Evolutionary conservation across 768 basidiomycete species (phyloP).

Genomic region (Lactarius pseudohatsudake): DNA sequence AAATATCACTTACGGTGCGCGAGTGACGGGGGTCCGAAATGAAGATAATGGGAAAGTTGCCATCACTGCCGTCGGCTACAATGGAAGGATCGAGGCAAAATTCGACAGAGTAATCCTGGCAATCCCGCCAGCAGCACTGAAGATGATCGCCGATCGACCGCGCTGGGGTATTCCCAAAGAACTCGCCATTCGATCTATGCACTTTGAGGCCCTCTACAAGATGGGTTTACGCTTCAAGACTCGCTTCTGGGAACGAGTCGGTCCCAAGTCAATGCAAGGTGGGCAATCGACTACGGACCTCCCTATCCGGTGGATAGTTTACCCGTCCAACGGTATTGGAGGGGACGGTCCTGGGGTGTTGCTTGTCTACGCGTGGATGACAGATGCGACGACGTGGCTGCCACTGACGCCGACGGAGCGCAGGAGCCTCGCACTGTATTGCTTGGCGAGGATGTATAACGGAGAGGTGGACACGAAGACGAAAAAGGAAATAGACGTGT

Average conservation of each 20-base stretch:
- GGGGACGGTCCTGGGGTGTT: conserved; percentile 33
- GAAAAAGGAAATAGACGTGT: conserved; percentile 24
- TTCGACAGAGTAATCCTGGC: conserved; percentile 32
- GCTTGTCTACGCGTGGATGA: conserved; percentile 33
- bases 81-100: conserved; percentile 13
- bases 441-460: conserved; percentile 30
- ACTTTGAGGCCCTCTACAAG: conserved; percentile 33
- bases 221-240: conserved; percentile 30
- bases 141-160: conserved; percentile 32
- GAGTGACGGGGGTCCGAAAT: background rate
- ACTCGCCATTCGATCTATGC: conserved; percentile 31
- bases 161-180: conserved; percentile 28
- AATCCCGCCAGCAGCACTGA: conserved; percentile 32
- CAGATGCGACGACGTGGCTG: conserved; percentile 30
- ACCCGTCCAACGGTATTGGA: conserved; percentile 26
- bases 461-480: conserved; percentile 17
- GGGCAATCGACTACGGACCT: conserved; percentile 30
- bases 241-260: conserved; percentile 29
- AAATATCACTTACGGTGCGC: conserved; percentile 30
- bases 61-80: conserved; percentile 10
- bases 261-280: conserved; percentile 4
- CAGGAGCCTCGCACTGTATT: conserved; percentile 28
- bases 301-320: conserved; percentile 28
- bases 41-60: conserved; percentile 23
- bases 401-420: conserved; percentile 29